A percentile compares a stretch with the other conserved stretches of the same genome.
phyloP scores from a whole-genome alignment of 2,329 filamentous ascomycete species.

The Pseudogymnoascus sp. region DNA sequence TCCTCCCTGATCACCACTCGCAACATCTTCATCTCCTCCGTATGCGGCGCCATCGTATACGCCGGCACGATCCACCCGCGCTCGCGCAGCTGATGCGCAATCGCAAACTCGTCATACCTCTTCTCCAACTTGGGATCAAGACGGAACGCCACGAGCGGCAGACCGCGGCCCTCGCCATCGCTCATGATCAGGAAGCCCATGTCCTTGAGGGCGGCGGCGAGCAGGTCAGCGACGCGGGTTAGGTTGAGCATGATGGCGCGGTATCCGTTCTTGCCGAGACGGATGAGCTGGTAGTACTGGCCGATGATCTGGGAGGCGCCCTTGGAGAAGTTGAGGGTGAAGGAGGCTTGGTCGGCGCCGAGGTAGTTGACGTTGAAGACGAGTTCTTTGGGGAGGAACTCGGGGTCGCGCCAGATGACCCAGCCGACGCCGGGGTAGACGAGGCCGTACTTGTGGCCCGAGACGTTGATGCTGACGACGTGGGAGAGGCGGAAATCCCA shows the following conservation, averaged over 20 bases:
- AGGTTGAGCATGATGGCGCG: constrained; percentile 90
- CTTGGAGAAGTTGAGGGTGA: constrained; percentile 96
- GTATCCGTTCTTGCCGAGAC: constrained; percentile 88
- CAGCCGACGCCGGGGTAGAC: constrained; percentile 91
- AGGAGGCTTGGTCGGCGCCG: constrained; percentile 87
- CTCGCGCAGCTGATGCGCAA: constrained; percentile 78
- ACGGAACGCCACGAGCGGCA: constrained; percentile 86
- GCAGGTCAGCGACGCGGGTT: constrained; percentile 81
- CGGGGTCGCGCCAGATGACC: constrained; percentile 79
- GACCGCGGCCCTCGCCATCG: constrained; percentile 63
- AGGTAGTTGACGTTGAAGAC: constrained; percentile 99
- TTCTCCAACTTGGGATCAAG: constrained; percentile 43
- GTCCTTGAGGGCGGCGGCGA: constrained; percentile 62
- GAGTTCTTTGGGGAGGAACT: constrained; percentile 75
- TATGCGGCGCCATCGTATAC: constrained; percentile 93
- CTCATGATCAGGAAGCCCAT: constrained; percentile 87
- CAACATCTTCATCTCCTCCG: constrained; percentile 78
- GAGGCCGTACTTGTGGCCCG: constrained; percentile 77
- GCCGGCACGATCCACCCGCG: constrained; percentile 91
- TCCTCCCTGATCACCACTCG: constrained; percentile 89
- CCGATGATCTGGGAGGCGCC: constrained; percentile 91
- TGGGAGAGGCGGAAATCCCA: constrained; percentile 91
- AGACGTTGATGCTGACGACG: constrained; percentile 90
- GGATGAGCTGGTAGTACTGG: constrained; percentile 96
- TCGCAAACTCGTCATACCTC: constrained; percentile 62